Evolutionary conservation across 306 rosid genomes (phyloP).

Genomic region (Hippophae tibetana): DNA sequence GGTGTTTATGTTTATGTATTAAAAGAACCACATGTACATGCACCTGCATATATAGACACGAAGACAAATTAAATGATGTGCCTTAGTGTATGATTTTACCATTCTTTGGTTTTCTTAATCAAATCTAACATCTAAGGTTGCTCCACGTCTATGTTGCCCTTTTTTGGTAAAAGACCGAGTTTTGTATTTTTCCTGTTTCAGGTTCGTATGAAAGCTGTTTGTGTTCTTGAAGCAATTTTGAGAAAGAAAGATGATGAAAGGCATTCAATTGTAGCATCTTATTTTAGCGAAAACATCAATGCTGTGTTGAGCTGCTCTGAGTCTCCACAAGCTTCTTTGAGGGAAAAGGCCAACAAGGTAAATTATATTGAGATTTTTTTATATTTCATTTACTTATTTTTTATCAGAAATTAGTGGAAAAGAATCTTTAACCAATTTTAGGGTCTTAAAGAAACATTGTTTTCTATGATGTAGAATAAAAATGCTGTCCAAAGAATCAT

Average conservation of each 20-base stretch:
- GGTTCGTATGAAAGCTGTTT: slow-evolving; percentile 98
- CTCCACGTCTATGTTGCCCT: background rate
- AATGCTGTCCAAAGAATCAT: background rate
- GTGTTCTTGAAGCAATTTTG: slow-evolving; percentile 82
- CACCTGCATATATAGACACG: background rate
- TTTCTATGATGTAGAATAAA: background rate
- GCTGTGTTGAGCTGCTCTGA: slow-evolving; percentile 70
- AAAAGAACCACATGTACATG: background rate
- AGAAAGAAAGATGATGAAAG: slow-evolving; percentile 68
- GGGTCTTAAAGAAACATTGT: background rate
- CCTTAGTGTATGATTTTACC: background rate
- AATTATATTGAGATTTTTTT: background rate
- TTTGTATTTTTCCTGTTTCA: slow-evolving; percentile 26
- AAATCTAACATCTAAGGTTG: background rate
- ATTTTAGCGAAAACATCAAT: slow-evolving; percentile 67
- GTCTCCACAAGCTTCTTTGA: slow-evolving; percentile 88
- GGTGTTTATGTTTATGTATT: slow-evolving; percentile 19
- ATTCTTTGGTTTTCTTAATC: background rate
- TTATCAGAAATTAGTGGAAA: background rate
- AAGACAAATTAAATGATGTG: background rate
- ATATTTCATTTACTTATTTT: background rate
- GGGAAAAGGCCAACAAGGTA: slow-evolving; percentile 94
- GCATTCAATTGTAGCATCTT: slow-evolving; percentile 52
- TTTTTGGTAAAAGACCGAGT: background rate
- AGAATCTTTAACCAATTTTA: background rate